Evolutionary conservation across 1,284 basidiomycete species (phyloP), one percentile per base, ranked within the genome.

Genomic region (Ceraceosorus guamensis): DNA sequence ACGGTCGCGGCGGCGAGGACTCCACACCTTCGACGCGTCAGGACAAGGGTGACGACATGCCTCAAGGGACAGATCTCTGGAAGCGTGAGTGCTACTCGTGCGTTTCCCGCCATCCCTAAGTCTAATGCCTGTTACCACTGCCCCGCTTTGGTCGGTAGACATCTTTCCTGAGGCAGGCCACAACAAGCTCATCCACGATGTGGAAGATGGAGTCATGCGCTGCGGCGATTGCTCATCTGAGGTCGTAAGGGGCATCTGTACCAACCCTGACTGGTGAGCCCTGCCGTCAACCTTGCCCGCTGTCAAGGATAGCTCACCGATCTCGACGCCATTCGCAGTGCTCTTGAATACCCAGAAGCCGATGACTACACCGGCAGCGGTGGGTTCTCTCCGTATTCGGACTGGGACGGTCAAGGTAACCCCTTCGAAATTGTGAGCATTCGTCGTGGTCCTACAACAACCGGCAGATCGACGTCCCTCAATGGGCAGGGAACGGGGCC

Each of bases 161-260:
- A 58, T 69, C 48, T 69, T 69, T 46, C 53, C 57, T 33, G 48
- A 55, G 46, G 57, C 24, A 63, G 58, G 5, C 60, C 63, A 10
- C 48, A 58, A 4, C 53, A 59, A 14, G 30, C 50, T 68, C 45
- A 68, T 75, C 35, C 67, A 61, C 37, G 72, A 75, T 53, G 59
- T 70, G 48, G 53, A 62, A 18, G 70, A 73, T 33, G 62, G 62
- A 41, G 65, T 73, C 13, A 52, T 62, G 32, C 65, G 71, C 5
- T 75, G 72, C 50, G 64, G 64, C n/a, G 56, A 54, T 35, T 75
- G 72, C 45, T 60, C 62, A 0, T 60, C 57, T 16, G 72, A 75
- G 62, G 67, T 75, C 52, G 52, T 63, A n/a, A 64, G 68, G 5
- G 65, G 67, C 1, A 30, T 47, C 1, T 75, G 72, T 50, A 61